Base-by-base conservation (phyloP, 2,329 filamentous ascomycete genomes). In the Colletotrichum gigasporum region DNA sequence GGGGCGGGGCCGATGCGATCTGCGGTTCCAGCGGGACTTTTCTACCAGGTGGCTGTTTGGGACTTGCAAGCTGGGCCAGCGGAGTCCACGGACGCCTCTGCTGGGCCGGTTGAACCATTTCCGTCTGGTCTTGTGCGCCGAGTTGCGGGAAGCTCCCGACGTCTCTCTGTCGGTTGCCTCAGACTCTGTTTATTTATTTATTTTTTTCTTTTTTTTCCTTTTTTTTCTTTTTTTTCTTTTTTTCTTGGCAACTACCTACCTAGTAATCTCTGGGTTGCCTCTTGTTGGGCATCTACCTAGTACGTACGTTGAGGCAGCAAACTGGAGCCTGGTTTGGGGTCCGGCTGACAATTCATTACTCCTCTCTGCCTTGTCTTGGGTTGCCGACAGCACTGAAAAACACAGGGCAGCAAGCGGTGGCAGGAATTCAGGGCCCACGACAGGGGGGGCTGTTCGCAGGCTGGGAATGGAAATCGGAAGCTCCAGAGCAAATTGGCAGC, bases 1-100 rank as follows among this genome's bases (percentile, higher is more conserved):
- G 42, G 59, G 42, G 28, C 42, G 53, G 39, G 30, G 18, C 59
- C 52, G 59, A 51, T 58, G 52, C 32, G 37, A 61, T 63, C 60
- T 63, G 39, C 55, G 47, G 55, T 61, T 63, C 39, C 54, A 53
- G 55, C 54, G 55, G 60, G 37, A 51, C 26, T 18, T 14, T 16
- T 37, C 30, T 34, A 24, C 30, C 16, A 41, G 18, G 34, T 60
- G 37, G 37, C 37, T 24, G 34, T 35, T 62, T 30, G 34, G 47
- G 26, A 53, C 44, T 32, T n/a, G n/a, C n/a, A n/a, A n/a, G n/a
- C n/a, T n/a, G n/a, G n/a, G n/a, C n/a, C n/a, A n/a, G n/a, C 50
- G 18, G 32, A 26, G 22, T n/a, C 47, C 41, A 56, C 57, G 57
- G 50, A 47, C 50, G 30, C n/a, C 18, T 28, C 37, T 24, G 10